Base-by-base conservation (phyloP, 2,329 filamentous ascomycete genomes). In the Verticillium zaregamsianum region DNA sequence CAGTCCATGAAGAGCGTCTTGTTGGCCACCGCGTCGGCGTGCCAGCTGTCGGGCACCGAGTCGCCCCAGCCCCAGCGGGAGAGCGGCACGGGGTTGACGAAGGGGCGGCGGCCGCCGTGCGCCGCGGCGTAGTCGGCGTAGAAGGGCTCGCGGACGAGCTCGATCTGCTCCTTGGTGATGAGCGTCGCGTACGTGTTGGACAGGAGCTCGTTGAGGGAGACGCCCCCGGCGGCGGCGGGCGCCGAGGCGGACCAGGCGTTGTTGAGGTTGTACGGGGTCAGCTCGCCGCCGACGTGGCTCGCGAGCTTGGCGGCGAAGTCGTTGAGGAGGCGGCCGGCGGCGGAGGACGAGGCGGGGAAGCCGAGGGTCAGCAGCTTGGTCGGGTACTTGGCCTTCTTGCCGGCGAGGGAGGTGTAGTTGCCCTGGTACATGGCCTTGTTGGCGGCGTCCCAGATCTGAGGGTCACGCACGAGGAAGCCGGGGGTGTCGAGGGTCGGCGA, bases 401-500 rank as follows among this genome's bases (percentile, higher is more conserved):
- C 61, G 8, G 15, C 59, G 32, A 73, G 59, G 0, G 71, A 69
- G 1, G 72, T 73, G 62, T 76, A 76, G 63, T 75, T 76, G 31
- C 61, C 66, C 4, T 64, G 63, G 63, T 76, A 76, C 62, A 76
- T 61, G 3, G 67, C 74, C 14, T 68, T 61, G 32, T 71, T 70
- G 6, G 71, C 73, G 5, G 52, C 61, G 57, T 75, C 73, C 75
- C 74, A 76, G 3, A 76, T 56, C 0, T 61, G 58, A 0, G 73
- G 69, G 58, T 77, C 74, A 15, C 79, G 71, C 5, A 72, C 67
- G 20, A 81, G 67, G 58, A 82, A 75, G 0, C 79, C 80, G 0
- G 77, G 70, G 0, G 80, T 83, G 58, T 83, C 81, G 17, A 81
- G 71, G 0, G 70, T 68, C 0, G 76, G 69, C 0, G 73, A 74